Percentiles rank a stretch among this genome's conserved stretches.
Conservation (phyloP, 768 basidiomycete species). For the Lepiota brunneoincarnata region DNA sequence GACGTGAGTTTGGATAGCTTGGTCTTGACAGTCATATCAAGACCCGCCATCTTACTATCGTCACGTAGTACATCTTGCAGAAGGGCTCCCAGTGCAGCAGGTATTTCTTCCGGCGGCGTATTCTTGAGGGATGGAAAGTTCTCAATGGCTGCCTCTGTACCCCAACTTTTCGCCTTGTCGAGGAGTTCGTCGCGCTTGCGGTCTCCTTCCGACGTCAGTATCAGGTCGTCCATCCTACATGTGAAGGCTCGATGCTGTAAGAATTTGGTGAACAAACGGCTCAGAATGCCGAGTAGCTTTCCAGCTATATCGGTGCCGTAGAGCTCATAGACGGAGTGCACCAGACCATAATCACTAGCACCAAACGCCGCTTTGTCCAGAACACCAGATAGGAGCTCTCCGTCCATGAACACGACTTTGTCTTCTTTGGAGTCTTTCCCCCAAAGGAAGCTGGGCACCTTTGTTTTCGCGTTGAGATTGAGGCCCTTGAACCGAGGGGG, state of each 20-base stretch:
- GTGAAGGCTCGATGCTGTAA: conserved; percentile 96
- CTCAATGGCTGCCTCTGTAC: conserved; percentile 86
- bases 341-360: conserved; percentile 92
- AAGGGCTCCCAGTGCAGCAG: conserved; percentile 55
- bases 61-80: conserved; percentile 93
- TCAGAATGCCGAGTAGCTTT: conserved; percentile 87
- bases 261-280: conserved; percentile 94
- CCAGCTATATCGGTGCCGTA: conserved; percentile 91
- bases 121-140: conserved; percentile 76
- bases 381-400: conserved; percentile 90
- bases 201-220: conserved; percentile 83
- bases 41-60: conserved; percentile 95
- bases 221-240: conserved; percentile 97
- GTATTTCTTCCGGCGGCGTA: conserved; percentile 50
- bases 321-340: conserved; percentile 95
- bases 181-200: conserved; percentile 64
- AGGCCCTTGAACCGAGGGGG: conserved; percentile 77
- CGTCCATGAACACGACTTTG: conserved; percentile 86
- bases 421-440: conserved; percentile 79
- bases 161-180: conserved; percentile 63
- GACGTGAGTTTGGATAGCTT: conserved; percentile 85
- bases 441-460: conserved; percentile 88
- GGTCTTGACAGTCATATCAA: conserved; percentile 89
- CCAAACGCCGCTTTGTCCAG: conserved; percentile 98
- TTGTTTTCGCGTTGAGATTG: conserved; percentile 82